Evolutionary conservation across 345 rosid genomes (phyloP).

Genomic region (Excoecaria agallocha): DNA sequence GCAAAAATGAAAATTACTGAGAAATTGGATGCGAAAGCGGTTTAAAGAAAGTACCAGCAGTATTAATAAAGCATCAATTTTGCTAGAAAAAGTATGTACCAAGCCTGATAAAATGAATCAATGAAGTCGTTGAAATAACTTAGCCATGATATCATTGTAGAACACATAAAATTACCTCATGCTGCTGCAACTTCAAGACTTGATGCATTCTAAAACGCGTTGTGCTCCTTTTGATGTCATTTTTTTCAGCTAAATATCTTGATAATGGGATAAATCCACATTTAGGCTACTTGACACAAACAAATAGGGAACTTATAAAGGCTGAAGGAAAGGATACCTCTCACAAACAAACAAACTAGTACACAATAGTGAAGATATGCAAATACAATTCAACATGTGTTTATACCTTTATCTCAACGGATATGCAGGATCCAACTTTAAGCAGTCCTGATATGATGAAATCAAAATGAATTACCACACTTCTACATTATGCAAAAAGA

Average conservation of each 20-base stretch:
- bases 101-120: background rate
- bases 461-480: background rate
- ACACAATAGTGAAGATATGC: background rate
- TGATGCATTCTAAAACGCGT: slow-evolving; percentile 87
- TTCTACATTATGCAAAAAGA: background rate
- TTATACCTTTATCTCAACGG: slow-evolving; percentile 34
- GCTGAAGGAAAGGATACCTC: slow-evolving; percentile 12
- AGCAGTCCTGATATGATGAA: slow-evolving; percentile 43
- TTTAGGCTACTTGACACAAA: slow-evolving; percentile 74
- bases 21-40: background rate
- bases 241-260: slow-evolving; percentile 51
- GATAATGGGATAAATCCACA: slow-evolving; percentile 90
- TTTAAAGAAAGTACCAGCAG: background rate
- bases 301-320: slow-evolving; percentile 24
- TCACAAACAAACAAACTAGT: background rate
- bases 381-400: background rate
- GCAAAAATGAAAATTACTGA: background rate
- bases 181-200: slow-evolving; percentile 55
- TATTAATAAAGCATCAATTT: background rate
- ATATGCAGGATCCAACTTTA: slow-evolving; percentile 34
- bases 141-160: background rate
- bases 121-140: background rate
- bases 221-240: slow-evolving; percentile 51
- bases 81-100: background rate
- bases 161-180: slow-evolving; percentile 47